Base-by-base conservation (phyloP, 306 rosid genomes). In the Potentilla sterilis region DNA sequence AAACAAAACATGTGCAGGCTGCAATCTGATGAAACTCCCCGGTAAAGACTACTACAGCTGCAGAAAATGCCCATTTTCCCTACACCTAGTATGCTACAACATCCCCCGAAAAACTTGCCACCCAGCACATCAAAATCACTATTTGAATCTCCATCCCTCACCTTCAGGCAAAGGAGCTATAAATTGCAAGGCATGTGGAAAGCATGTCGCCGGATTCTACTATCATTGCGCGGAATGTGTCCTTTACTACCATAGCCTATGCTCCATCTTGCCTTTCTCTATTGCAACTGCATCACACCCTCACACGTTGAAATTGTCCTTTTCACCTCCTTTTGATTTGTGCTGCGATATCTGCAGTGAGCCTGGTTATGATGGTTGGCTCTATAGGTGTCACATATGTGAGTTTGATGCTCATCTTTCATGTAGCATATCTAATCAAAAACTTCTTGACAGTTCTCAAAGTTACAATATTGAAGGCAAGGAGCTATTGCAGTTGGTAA, bases 341-440 rank as follows among this genome's bases (percentile, higher is more conserved):
- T 82, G 73, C 67, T 90, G 90, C 75, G 91, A 90, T 62, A 43
- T 90, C 49, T 90, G 90, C 75, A 67, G 75, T 37, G 82, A 81
- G 28, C 75, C 89, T 0, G 70, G 88, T 72, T 73, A 73, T 35
- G 82, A 74, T 7, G 85, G 84, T 3, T 90, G 96, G 96, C 88
- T 90, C 5, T 90, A 86, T 74, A 73, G 92, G 76, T 90, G 96
- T 73, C 85, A 32, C 73, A 83, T 79, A 43, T 90, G 96, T 43
- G 92, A 89, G 70, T 89, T 84, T 34, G 95, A 89, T 7, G 73
- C 84, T 8, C 92, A 89, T 67, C 34, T 87, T 7, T 75, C 58
- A 22, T 89, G 92, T 73, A 90, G 86, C 2, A 65, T 84, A 19
- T 59, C 69, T 6, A 75, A 78, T 55, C 34, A 77, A 22, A 78